Evolutionary conservation across 257 asterid genomes (phyloP).

Genomic region (Forsythia suspensa): DNA sequence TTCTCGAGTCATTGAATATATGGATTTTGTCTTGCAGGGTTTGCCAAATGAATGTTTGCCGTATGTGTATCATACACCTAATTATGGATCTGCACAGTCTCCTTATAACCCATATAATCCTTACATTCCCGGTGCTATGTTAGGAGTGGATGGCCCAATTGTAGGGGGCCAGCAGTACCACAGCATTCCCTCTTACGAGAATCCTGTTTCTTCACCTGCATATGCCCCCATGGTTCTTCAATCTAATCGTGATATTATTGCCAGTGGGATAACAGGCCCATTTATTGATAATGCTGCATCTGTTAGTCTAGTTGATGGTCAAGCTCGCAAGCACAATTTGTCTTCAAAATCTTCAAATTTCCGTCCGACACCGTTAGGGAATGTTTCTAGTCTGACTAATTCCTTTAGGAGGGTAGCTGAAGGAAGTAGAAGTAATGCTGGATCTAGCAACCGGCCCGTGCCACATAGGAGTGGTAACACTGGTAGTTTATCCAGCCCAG

Average conservation of each 20-base stretch:
- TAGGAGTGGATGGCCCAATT: constrained; percentile 72
- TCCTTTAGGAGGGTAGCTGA: constrained; percentile 44
- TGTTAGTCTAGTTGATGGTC: constrained; percentile 46
- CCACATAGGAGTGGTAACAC: constrained; percentile 31
- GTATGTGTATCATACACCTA: constrained; percentile 59
- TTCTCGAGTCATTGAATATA: constrained; percentile 1
- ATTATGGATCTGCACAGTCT: constrained; percentile 67
- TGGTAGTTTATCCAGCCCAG: constrained; percentile 34
- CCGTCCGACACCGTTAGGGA: constrained; percentile 32
- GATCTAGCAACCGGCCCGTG: constrained; percentile 48
- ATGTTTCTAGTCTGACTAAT: constrained; percentile 45
- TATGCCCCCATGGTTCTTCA: constrained; percentile 60
- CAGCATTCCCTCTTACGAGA: constrained; percentile 60
- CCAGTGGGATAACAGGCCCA: too few species aligned
- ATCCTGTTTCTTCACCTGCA: constrained; percentile 44
- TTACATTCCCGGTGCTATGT: constrained; percentile 85
- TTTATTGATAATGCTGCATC: constrained; percentile 30
- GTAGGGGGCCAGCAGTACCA: constrained; percentile 60
- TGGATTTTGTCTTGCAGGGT: constrained; percentile 55
- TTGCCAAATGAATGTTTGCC: constrained; percentile 59
- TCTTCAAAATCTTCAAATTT: constrained; percentile 51
- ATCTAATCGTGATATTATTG: constrained; percentile 43
- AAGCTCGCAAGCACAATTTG: constrained; percentile 40
- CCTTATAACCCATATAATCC: constrained; percentile 83
- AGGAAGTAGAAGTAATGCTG: constrained; percentile 40